Evolutionary conservation across 73 alveolate species (phyloP), one percentile per base, ranked within the genome.

Genomic region (Breviolum minutum): DNA sequence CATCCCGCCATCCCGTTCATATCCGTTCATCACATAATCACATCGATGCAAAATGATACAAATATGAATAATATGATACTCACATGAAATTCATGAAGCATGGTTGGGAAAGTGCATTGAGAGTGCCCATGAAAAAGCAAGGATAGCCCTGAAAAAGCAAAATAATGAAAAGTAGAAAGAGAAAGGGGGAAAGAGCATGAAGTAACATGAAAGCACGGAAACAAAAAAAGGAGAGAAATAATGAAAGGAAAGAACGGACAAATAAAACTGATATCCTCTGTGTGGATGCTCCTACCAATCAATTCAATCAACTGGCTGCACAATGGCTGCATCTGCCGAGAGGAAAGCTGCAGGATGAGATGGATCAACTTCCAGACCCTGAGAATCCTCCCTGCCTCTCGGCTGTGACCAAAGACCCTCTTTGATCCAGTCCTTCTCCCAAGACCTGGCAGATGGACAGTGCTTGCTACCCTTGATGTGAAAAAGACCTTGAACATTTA

Each of bases 331-430:
- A n/a, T n/a, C n/a, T n/a, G n/a, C n/a, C n/a, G n/a, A n/a, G n/a
- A n/a, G 74, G 74, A 13, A 11, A 66, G 17, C 74, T 13, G 74
- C 74, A 11, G 54, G 54, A 40, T 40, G 54, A 40, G 54, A 40
- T 16, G 26, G 79, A 69, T 69, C 79, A 24, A 69, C 27, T 19
- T 69, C 79, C 27, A 69, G 79, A 74, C 54, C 54, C 54, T 2
- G 54, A 40, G 3, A 16, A 20, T 8, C 10, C 63, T 40, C 48
- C 63, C 30, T 8, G 81, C 98, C 98, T 92, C 19, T 92, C 98
- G 6, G 98, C 98, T 81, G 98, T 92, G 73, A 94, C 99, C 71
- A 94, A 76, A 62, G 99, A 94, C 19, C 99, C 99, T 7, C 99
- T 60, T 22, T 92, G 98, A 30, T 92, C 98, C 26, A 92, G 82